Evolutionary conservation across 192 early-diverging fungal species (phyloP).

Genomic region (Coemansia reversa): DNA sequence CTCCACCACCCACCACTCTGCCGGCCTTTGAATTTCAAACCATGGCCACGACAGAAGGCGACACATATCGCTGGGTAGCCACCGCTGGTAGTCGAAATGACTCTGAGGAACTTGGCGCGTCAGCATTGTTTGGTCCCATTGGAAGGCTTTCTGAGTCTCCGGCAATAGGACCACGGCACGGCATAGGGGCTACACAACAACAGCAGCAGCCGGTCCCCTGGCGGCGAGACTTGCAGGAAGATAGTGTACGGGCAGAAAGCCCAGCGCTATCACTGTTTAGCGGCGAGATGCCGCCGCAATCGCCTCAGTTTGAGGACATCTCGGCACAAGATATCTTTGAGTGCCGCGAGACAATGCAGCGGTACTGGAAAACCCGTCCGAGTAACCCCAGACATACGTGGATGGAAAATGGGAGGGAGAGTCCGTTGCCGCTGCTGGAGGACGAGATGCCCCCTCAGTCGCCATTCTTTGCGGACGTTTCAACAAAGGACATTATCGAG

Average conservation of each 20-base stretch:
- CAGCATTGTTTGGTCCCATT: background rate
- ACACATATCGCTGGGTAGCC: background rate
- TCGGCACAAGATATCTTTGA: constrained; percentile 21
- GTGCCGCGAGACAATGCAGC: constrained; percentile 19
- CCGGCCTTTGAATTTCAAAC: background rate
- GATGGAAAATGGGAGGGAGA: background rate
- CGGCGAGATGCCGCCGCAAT: constrained; percentile 35
- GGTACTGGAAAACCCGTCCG: constrained; percentile 16
- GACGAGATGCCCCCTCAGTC: constrained; percentile 36
- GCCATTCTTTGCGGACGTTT: constrained; percentile 34
- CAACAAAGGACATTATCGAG: constrained; percentile 15
- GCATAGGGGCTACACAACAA: background rate
- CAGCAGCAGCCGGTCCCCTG: background rate
- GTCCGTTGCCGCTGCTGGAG: constrained; percentile 17
- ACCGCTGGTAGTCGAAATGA: background rate
- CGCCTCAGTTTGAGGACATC: constrained; percentile 37
- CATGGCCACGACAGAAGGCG: background rate
- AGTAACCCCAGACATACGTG: constrained; percentile 7
- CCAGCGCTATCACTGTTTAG: constrained; percentile 7
- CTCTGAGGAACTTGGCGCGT: background rate
- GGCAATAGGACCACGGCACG: background rate
- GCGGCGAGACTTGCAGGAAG: background rate
- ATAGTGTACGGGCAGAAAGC: background rate
- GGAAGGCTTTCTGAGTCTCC: background rate
- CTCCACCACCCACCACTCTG: background rate